These are phyloP conservation scores for Craterostigma plantagineum DNA, from an alignment of 257 asterid genomes.

Conservation along the genomic window DNA sequence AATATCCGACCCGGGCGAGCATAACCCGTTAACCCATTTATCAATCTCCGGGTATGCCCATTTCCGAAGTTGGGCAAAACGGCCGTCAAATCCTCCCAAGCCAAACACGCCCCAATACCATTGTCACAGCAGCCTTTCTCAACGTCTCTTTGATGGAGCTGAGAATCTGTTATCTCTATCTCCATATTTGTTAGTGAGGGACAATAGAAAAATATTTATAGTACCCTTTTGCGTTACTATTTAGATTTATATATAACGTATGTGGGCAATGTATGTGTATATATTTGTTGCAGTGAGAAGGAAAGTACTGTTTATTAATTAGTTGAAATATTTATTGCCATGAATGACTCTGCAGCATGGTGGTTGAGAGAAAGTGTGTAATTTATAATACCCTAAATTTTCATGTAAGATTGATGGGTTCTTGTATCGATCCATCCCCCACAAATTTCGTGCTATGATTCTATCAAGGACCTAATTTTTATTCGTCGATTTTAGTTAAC, in stretches of 20 bases:
- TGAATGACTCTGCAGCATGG: slow-evolving; percentile 18
- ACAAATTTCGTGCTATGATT: too few species aligned
- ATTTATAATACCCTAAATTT: slow-evolving; percentile 8
- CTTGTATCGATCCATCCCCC: too few species aligned
- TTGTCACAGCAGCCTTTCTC: too few species aligned
- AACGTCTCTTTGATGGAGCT: not conserved
- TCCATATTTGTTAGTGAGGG: slow-evolving; percentile 15
- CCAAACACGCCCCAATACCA: slow-evolving; percentile 19
- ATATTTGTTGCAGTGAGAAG: not conserved
- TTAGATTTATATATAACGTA: not conserved
- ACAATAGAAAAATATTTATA: too few species aligned
- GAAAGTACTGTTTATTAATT: not conserved
- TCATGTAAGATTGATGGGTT: too few species aligned
- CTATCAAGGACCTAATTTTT: too few species aligned
- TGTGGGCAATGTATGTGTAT: too few species aligned
- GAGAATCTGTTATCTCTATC: slow-evolving; percentile 18
- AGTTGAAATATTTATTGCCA: slow-evolving; percentile 5
- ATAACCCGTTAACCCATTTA: slow-evolving; percentile 47
- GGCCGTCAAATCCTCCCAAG: slow-evolving; percentile 65
- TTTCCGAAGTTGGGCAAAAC: slow-evolving; percentile 51
- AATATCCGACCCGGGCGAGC: slow-evolving; percentile 69
- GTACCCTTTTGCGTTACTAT: not conserved
- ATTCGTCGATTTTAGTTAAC: too few species aligned
- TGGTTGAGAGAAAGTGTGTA: slow-evolving; percentile 13
- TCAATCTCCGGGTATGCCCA: slow-evolving; percentile 50